Evolutionary conservation across 106 monocot genomes (phyloP).

Genomic region (Dendrobium officinale): DNA sequence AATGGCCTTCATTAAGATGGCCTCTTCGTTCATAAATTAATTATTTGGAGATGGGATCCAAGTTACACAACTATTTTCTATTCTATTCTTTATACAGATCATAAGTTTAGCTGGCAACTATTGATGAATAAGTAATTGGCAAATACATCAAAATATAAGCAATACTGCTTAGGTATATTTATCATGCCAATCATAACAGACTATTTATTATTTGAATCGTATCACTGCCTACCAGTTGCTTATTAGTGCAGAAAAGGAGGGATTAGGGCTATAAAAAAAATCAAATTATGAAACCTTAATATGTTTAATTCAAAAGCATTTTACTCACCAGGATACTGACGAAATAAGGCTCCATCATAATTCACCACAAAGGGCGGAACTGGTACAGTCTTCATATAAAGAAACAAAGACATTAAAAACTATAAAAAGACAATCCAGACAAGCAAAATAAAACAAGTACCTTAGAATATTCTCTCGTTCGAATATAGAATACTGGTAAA

Average conservation of each 20-base stretch:
- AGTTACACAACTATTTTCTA: background rate
- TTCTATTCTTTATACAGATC: background rate
- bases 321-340: slow-evolving; percentile 84
- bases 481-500: slow-evolving; percentile 83
- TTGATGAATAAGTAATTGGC: background rate
- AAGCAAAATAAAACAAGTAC: slow-evolving; percentile 25
- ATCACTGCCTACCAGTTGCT: background rate
- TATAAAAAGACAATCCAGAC: slow-evolving; percentile 4
- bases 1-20: background rate
- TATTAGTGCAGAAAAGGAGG: background rate
- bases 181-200: background rate
- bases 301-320: background rate
- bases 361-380: slow-evolving; percentile 88
- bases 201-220: background rate
- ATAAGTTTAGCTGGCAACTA: background rate
- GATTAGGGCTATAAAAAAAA: background rate
- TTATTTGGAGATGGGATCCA: background rate
- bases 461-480: slow-evolving; percentile 94
- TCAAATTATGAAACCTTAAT: background rate
- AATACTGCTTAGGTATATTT: background rate
- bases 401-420: slow-evolving; percentile 17
- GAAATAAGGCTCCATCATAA: slow-evolving; percentile 89
- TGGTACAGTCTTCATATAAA: slow-evolving; percentile 73
- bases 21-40: background rate
- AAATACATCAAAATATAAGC: background rate